Base-by-base conservation (phyloP, 2,329 filamentous ascomycete species). In the Nigrospora oryzae region DNA sequence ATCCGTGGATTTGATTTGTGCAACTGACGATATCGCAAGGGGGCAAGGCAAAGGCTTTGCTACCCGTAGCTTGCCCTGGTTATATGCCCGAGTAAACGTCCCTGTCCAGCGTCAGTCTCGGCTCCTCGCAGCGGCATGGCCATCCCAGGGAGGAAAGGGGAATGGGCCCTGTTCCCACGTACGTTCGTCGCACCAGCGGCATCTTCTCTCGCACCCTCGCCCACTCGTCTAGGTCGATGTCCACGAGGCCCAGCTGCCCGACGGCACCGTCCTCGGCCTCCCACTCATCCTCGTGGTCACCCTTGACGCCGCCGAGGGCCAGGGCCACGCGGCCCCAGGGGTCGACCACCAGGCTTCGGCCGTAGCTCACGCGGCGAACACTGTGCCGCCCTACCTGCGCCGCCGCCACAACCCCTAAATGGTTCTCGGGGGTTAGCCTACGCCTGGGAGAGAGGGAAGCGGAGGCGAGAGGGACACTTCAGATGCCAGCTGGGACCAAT, bases 251-350 rank as follows among this genome's bases (percentile, higher is more conserved):
- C 48, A 81, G 61, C 52, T 74, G 66, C 14, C 64, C 69, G n/a
- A 67, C 61, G 3, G 63, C 66, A 2, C 59, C 61, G 0, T 59
- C 56, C 48, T 64, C 57, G 3, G 51, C 54, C 33, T 58, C 53
- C 40, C 41, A 40, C 15, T 52, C 63, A 3, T 62, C 57, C 11
- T 63, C 62, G 2, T 62, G 63, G 62, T 64, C 7, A 66, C 56
- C 51, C 69, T 46, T 48, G 66, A 35, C 49, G 1, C 80, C 82
- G 36, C 73, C 73, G 58, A 83, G 71, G 57, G 84, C 74, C 4
- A 83, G 74, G 36, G 88, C 59, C 1, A 96, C 75, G 46, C 78
- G 74, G 0, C 91, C 91, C 89, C 89, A 95, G 0, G 91, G 90
- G 61, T 87, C 84, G 23, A 96, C 74, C 39, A 94, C 84, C 69